Evolutionary conservation across 305 asterid genomes (phyloP).

Genomic region (Solanum aculeatissimum): DNA sequence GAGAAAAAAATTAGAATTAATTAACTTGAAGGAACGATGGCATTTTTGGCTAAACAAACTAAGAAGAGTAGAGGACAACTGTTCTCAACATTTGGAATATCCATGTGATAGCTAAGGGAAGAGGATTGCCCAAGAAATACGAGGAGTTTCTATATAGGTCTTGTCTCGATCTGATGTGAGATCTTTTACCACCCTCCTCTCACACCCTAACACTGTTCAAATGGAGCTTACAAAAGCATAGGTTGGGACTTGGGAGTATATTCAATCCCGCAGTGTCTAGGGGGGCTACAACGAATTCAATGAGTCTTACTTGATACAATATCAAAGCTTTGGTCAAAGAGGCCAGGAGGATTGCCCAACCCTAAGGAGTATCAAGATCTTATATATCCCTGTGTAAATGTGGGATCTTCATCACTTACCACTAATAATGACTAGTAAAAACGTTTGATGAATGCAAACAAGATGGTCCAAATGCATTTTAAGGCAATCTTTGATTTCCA

Average conservation of each 20-base stretch:
- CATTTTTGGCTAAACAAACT: not conserved
- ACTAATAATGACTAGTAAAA: not conserved
- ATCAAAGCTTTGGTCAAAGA: not conserved
- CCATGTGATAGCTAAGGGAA: not conserved
- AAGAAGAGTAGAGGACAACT: not conserved
- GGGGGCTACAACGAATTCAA: not conserved
- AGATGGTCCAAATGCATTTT: constrained; percentile 23
- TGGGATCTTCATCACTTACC: not conserved
- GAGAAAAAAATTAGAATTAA: not conserved
- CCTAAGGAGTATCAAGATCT: not conserved
- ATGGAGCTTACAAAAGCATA: not conserved
- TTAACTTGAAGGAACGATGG: not conserved
- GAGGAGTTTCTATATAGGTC: not conserved
- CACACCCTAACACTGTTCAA: not conserved
- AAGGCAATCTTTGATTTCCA: constrained; percentile 4
- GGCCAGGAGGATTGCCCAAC: not conserved
- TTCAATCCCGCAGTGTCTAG: not conserved
- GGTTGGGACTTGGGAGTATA: not conserved
- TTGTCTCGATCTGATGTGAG: not conserved
- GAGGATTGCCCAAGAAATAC: not conserved
- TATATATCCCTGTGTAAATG: not conserved
- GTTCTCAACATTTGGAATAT: not conserved
- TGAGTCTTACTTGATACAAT: not conserved
- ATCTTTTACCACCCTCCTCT: not conserved
- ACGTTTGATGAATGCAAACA: not conserved